Evolutionary conservation across 192 early-diverging fungal species (phyloP), one percentile per base, ranked within the genome.

Genomic region (Geranomyces variabilis): DNA sequence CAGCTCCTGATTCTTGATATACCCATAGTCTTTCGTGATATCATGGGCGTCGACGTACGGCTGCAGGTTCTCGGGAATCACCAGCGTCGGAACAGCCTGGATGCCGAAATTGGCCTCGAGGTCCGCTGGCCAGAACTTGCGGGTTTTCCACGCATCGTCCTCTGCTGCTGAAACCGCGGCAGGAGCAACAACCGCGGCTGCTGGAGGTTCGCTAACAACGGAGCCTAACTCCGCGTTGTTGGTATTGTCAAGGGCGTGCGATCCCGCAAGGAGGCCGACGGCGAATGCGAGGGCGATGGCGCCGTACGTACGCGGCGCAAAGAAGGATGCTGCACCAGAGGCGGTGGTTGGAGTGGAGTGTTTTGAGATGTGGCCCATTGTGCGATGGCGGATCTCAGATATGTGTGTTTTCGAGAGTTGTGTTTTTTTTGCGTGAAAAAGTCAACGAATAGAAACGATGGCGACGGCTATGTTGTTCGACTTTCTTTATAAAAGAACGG

Each of bases 41-140:
- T 73, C 71, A 55, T 73, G 71, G 0, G 44, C 51, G 12, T 73
- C 65, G 17, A 73, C 48, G 55, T 57, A 70, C 8, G n/a, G 21
- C 28, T 70, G 21, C 21, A 73, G 22, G 22, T 0, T 15, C 8
- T 28, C 67, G 36, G 69, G 67, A 12, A 70, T 36, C 48, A n/a
- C 64, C 26, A 70, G n/a, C 49, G 9, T 9, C 15, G 19, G 44
- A 36, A 73, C 15, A 17, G 13, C 0, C 22, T 30, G 33, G n/a
- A 73, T 15, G 22, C 71, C 71, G 30, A 73, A 70, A 49, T 55
- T 24, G 0, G 14, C 21, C 29, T 70, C 65, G 17, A 73, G 60
- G 66, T 73, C 71, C 8, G 13, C 28, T 13, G 41, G 65, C 49
- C 15, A 58, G 44, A 33, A 73, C 24, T 7, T 0, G 46, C 71